Evolutionary conservation across 2,329 filamentous ascomycete genomes (phyloP), one percentile per base, ranked within the genome.

Genomic region (Cordyceps militaris): DNA sequence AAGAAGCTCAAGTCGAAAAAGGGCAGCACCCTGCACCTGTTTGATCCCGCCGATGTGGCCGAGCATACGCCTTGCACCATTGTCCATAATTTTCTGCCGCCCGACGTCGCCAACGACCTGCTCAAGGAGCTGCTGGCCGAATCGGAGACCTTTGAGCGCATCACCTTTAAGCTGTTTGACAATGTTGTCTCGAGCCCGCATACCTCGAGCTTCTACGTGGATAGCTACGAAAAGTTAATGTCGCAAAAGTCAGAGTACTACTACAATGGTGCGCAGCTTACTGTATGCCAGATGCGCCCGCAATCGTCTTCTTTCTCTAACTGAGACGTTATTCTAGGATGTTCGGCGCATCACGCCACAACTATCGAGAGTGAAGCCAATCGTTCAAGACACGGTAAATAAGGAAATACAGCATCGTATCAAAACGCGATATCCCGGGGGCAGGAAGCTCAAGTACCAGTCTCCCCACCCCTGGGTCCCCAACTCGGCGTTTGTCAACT

Each of bases 401-500:
- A 66, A 72, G 1, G 88, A 94, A 68, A 86, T 96, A n/a, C 73
- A 81, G 56, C 76, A 79, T 7, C 85, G 91, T 8, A 94, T 93
- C 60, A 74, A 74, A 49, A 78, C 81, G 3, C 79, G 80, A 56
- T 90, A 94, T 60, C 86, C 88, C 0, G 75, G 74, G 19, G 84
- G 85, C 13, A 78, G 82, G 69, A 96, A 93, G 69, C 80, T 97
- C 28, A 85, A 80, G 63, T 85, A 89, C 64, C 92, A 97, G 66
- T 88, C 86, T 0, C 81, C 89, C 0, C 71, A 80, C 0, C 73
- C 79, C 0, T 97, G 93, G 92, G 76, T 76, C 9, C 89, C 93
- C 10, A 97, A 97, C 67, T 90, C 91, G 0, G 91, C 92, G 0
- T 93, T 97, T 66, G 92, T 96, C 16, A 99, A 99, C 70, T 96